Conservation (phyloP, 1,284 basidiomycete species). For the Malassezia arunalokei region DNA sequence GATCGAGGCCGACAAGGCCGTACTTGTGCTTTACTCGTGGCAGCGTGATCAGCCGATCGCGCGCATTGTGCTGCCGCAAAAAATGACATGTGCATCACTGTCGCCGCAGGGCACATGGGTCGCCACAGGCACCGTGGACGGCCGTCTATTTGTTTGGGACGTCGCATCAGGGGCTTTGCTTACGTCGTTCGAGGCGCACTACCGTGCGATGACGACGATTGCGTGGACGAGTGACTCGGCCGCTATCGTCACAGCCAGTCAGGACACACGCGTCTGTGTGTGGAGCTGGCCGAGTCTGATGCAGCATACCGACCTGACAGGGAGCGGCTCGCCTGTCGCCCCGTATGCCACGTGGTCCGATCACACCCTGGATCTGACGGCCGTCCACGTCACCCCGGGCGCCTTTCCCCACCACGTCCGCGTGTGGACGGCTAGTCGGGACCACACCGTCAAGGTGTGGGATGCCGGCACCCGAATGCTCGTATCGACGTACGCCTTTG, state of each 20-base stretch:
- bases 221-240: conserved; percentile 70
- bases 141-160: conserved; percentile 91
- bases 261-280: conserved; percentile 74
- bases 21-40: conserved; percentile 67
- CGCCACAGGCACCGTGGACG: conserved; percentile 74
- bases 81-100: conserved; percentile 63
- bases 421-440: conserved; percentile 67
- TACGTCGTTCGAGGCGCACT: conserved; percentile 86
- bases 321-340: conserved; percentile 45
- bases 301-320: conserved; percentile 28
- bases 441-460: conserved; percentile 91
- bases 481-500: conserved; percentile 70
- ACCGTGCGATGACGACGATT: conserved; percentile 70
- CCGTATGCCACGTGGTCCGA: conserved; percentile 73
- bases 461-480: conserved; percentile 63
- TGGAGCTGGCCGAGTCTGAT: conserved; percentile 75
- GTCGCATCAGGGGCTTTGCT: conserved; percentile 76
- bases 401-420: conserved; percentile 61
- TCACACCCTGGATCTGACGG: conserved; percentile 78
- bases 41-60: conserved; percentile 57
- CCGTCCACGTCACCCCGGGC: conserved; percentile 66
- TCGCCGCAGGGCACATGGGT: conserved; percentile 64
- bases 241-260: conserved; percentile 69
- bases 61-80: conserved; percentile 80
- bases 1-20: conserved; percentile 64